phyloP scores from a whole-genome alignment of 2,329 filamentous ascomycete genomes.

The Dactylella cylindrospora region DNA sequence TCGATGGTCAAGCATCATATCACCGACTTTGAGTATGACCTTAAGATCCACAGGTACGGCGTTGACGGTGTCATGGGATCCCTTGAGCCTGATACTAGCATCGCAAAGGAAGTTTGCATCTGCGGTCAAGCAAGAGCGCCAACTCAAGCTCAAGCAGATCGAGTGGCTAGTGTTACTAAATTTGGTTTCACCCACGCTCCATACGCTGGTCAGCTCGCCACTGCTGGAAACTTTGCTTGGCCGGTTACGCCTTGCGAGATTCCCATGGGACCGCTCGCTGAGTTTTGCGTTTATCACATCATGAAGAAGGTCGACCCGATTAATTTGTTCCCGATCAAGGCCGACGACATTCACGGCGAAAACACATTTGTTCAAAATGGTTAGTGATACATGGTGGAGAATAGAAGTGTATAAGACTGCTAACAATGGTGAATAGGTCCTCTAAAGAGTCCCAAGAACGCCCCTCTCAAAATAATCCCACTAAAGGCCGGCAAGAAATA shows the following conservation, averaged over 20 bases:
- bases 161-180: slow-evolving; percentile 54
- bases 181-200: slow-evolving; percentile 56
- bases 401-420: too few species aligned
- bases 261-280: slow-evolving; percentile 53
- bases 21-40: slow-evolving; percentile 50
- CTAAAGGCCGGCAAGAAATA: slow-evolving; percentile 12
- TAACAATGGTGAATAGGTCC: too few species aligned
- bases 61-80: slow-evolving; percentile 52
- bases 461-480: slow-evolving; percentile 1
- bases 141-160: slow-evolving; percentile 55
- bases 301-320: slow-evolving; percentile 53
- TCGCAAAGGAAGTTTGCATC: slow-evolving; percentile 55
- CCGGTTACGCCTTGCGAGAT: slow-evolving; percentile 53
- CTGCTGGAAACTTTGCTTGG: slow-evolving; percentile 58
- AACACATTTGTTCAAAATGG: slow-evolving; percentile 19
- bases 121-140: slow-evolving; percentile 56
- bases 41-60: slow-evolving; percentile 57
- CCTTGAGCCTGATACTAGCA: slow-evolving; percentile 47
- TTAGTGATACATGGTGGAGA: slow-evolving; percentile 1
- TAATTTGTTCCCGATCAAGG: slow-evolving; percentile 36
- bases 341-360: slow-evolving; percentile 21
- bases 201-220: slow-evolving; percentile 59
- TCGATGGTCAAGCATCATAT: slow-evolving; percentile 47
- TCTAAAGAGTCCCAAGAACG: neutral
- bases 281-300: slow-evolving; percentile 58